A percentile compares a stretch with the other conserved stretches of the same genome.
phyloP scores from a whole-genome alignment of 2,329 filamentous ascomycete genomes.

The Neofusicoccum kwambonambiense region DNA sequence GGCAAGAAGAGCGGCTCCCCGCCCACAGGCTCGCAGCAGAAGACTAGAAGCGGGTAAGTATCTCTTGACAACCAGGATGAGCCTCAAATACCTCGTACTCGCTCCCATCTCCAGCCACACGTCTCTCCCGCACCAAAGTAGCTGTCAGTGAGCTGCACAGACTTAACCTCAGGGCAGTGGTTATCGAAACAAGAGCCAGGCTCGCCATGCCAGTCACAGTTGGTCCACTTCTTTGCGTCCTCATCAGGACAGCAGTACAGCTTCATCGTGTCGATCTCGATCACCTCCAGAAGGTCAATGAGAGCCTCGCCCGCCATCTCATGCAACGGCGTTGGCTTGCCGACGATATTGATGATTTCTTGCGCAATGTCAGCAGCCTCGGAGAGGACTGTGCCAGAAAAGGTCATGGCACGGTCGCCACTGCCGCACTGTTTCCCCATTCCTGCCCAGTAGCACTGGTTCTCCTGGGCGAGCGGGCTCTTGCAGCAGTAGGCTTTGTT shows the following conservation, averaged over 20 bases:
- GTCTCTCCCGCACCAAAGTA: constrained; percentile 28
- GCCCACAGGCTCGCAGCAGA: constrained; percentile 33
- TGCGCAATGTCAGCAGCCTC: neutral
- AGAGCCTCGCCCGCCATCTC: constrained; percentile 19
- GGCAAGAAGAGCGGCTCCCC: constrained; percentile 36
- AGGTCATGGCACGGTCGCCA: constrained; percentile 28
- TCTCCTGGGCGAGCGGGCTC: constrained; percentile 23
- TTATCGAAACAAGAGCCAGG: constrained; percentile 35
- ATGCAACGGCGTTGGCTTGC: neutral
- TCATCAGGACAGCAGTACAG: constrained; percentile 30
- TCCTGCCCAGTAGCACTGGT: constrained; percentile 25
- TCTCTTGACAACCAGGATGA: no score
- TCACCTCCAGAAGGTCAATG: constrained; percentile 21
- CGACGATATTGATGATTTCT: neutral
- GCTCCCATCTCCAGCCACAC: constrained; percentile 20
- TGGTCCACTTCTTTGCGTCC: constrained; percentile 29
- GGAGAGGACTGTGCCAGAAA: constrained; percentile 8
- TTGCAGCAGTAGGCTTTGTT: neutral
- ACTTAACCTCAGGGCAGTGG: constrained; percentile 29
- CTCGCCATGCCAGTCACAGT: constrained; percentile 40
- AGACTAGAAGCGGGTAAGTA: constrained; percentile 16
- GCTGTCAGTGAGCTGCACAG: constrained; percentile 29
- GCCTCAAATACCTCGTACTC: constrained; percentile 19
- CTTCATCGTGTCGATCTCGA: constrained; percentile 18
- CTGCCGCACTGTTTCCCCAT: constrained; percentile 30